phyloP scores from a whole-genome alignment of 768 basidiomycete genomes.

The Mycena galericulata region DNA sequence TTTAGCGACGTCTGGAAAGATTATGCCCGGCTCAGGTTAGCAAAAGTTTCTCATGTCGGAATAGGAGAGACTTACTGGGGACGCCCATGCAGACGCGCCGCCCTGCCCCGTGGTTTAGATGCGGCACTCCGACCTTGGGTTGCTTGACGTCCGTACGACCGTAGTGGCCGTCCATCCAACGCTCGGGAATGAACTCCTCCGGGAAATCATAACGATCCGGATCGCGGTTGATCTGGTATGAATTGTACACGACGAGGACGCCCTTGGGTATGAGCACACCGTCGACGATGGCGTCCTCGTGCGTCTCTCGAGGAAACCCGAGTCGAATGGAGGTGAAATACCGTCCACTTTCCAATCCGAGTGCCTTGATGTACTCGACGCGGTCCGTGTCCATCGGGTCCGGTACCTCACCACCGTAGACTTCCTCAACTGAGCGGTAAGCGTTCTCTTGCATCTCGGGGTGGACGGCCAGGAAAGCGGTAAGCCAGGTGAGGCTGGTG shows the following conservation, averaged over 20 bases:
- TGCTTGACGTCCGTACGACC: constrained; percentile 16
- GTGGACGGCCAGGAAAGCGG: constrained; percentile 11
- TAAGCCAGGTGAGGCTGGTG: constrained; percentile 12
- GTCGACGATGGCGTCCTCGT: constrained; percentile 18
- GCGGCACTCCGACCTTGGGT: constrained; percentile 22
- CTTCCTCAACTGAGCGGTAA: constrained; percentile 15
- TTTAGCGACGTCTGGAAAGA: constrained; percentile 2
- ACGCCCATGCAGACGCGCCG: constrained; percentile 21
- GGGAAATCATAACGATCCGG: constrained; percentile 20
- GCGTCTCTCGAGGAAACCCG: constrained; percentile 22
- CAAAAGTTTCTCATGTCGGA: not conserved
- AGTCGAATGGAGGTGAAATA: constrained; percentile 17
- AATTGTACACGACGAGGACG: constrained; percentile 22
- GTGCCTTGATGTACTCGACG: constrained; percentile 24
- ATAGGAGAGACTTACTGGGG: not conserved
- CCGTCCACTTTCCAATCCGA: constrained; percentile 13
- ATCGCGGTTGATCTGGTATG: constrained; percentile 25
- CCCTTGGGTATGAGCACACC: constrained; percentile 17
- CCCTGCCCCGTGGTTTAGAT: constrained; percentile 22
- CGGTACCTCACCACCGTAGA: constrained; percentile 8
- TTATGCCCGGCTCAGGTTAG: too few species aligned
- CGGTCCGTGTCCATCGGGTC: constrained; percentile 24
- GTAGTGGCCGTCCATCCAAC: constrained; percentile 23
- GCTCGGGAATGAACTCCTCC: constrained; percentile 21
- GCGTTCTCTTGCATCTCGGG: constrained; percentile 25